Percentiles rank a stretch among this genome's conserved stretches.
These are phyloP conservation scores for Rhynchospora pubera DNA, from an alignment of 176 grass and related monocot genomes.

Conservation along the genomic window DNA sequence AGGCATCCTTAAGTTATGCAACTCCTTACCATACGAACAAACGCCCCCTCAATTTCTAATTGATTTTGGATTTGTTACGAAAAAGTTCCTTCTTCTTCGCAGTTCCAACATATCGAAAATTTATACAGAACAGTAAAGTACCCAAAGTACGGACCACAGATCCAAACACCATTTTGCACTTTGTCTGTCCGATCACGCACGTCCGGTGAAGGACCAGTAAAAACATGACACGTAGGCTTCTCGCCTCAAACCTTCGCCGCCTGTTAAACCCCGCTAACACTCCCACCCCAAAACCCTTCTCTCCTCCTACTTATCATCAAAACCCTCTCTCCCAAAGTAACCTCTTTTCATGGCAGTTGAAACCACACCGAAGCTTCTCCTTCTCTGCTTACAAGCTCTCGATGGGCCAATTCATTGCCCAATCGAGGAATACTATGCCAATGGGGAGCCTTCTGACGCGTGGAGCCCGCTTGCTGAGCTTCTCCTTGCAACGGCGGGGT, in stretches of 20 bases:
- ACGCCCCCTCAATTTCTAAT: too few species aligned
- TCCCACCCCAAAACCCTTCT: neutral
- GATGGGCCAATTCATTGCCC: neutral
- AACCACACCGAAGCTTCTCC: neutral
- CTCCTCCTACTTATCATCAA: neutral
- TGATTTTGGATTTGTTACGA: too few species aligned
- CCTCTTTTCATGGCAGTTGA: slow-evolving; percentile 1
- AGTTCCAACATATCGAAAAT: too few species aligned
- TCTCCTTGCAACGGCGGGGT: slow-evolving; percentile 13
- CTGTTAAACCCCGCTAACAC: neutral
- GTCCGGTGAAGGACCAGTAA: neutral
- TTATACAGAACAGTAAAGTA: neutral
- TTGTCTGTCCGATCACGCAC: neutral
- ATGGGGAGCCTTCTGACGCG: neutral
- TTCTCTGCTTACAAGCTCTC: neutral
- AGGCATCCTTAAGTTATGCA: too few species aligned
- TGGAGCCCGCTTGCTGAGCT: neutral
- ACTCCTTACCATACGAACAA: too few species aligned
- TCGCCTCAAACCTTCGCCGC: slow-evolving; percentile 4
- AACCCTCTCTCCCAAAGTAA: slow-evolving; percentile 5
- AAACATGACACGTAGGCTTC: slow-evolving; percentile 8
- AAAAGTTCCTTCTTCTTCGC: too few species aligned
- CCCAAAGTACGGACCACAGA: neutral
- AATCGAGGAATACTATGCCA: neutral
- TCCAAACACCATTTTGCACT: too few species aligned